Conservation (phyloP, 805 yeast genomes). For the Wickerhamomyces hampshirensis region DNA sequence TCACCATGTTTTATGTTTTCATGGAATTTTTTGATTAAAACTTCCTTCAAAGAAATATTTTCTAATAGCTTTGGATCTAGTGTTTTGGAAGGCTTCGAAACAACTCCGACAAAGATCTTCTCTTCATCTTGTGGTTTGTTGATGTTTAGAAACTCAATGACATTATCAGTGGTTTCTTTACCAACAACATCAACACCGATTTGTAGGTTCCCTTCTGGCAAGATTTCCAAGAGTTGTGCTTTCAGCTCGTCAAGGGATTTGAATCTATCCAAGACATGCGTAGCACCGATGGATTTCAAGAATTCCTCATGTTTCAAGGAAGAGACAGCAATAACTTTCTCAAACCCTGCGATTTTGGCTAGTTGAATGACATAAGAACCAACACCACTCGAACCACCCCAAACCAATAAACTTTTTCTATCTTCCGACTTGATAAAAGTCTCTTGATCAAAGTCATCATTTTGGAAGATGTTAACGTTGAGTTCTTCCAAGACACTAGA, state of each 20-base stretch:
- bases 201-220: constrained; percentile 25
- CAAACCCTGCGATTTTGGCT: constrained; percentile 34
- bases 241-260: constrained; percentile 21
- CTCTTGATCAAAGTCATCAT: constrained; percentile 9
- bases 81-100: constrained; percentile 29
- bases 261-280: constrained; percentile 33
- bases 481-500: constrained; percentile 29
- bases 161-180: constrained; percentile 31
- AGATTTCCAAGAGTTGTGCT: constrained; percentile 17
- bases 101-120: constrained; percentile 35
- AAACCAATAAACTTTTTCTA: constrained; percentile 29
- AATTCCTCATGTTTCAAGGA: constrained; percentile 33
- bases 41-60: constrained; percentile 28
- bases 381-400: constrained; percentile 48
- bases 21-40: constrained; percentile 38
- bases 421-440: constrained; percentile 4
- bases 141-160: constrained; percentile 27
- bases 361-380: constrained; percentile 40
- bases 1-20: constrained; percentile 37
- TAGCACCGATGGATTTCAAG: constrained; percentile 39
- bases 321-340: constrained; percentile 39
- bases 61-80: constrained; percentile 17
- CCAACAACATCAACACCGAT: constrained; percentile 43
- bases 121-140: constrained; percentile 12
- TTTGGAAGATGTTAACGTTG: constrained; percentile 15